phyloP scores from a whole-genome alignment of 2,329 filamentous ascomycete species.

The Colletotrichum kahawae region DNA sequence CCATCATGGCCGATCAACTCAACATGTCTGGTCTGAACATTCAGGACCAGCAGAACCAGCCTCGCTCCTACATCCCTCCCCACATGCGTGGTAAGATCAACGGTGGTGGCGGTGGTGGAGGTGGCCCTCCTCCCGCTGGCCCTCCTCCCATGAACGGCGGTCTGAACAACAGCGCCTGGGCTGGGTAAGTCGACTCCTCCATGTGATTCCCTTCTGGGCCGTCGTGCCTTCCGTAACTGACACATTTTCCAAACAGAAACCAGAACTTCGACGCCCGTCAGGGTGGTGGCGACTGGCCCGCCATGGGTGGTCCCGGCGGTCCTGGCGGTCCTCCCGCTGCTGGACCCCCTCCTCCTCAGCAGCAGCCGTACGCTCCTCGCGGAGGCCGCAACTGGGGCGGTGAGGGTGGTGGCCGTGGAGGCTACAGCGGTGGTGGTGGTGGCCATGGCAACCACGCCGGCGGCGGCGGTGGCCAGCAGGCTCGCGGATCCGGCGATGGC shows the following conservation, averaged over 20 bases:
- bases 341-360: slow-evolving; percentile 19
- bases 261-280: slow-evolving; percentile 34
- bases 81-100: slow-evolving; percentile 71
- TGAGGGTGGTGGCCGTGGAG: slow-evolving; percentile 39
- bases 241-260: slow-evolving; percentile 23
- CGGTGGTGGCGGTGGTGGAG: slow-evolving; percentile 24
- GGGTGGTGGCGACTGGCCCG: slow-evolving; percentile 23
- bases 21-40: slow-evolving; percentile 81
- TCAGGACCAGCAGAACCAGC: slow-evolving; percentile 46
- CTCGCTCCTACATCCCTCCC: slow-evolving; percentile 82
- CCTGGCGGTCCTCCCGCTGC: slow-evolving; percentile 34
- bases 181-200: slow-evolving; percentile 43
- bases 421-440: slow-evolving; percentile 42
- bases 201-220: background rate
- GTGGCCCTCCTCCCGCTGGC: slow-evolving; percentile 26
- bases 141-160: slow-evolving; percentile 46
- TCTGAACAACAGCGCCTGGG: slow-evolving; percentile 62
- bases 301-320: slow-evolving; percentile 25
- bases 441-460: slow-evolving; percentile 45
- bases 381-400: slow-evolving; percentile 28
- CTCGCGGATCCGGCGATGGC: slow-evolving; percentile 89
- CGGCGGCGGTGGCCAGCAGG: slow-evolving; percentile 55
- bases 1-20: slow-evolving; percentile 81
- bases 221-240: slow-evolving; percentile 22
- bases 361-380: slow-evolving; percentile 24